A percentile compares a stretch with the other conserved stretches of the same genome.
phyloP scores from a whole-genome alignment of 495 filamentous ascomycete species.

The Penicillium parvum region DNA sequence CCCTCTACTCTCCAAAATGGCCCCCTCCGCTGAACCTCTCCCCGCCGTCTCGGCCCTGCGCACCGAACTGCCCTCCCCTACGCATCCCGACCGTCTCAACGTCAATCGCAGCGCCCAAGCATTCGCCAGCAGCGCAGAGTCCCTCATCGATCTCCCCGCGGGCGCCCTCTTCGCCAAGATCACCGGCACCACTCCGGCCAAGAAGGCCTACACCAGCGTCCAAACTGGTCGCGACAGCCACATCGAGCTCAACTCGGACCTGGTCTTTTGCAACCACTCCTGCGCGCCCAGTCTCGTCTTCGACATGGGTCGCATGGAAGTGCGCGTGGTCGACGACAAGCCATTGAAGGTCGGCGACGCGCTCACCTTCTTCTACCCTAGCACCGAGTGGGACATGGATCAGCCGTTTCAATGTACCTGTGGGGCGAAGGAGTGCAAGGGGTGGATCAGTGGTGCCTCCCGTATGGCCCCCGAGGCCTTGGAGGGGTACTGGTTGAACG shows the following conservation, averaged over 20 bases:
- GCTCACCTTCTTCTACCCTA: slow-evolving; percentile 77
- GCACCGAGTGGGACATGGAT: slow-evolving; percentile 71
- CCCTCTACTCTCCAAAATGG: slow-evolving; percentile 8
- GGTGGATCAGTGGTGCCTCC: slow-evolving; percentile 35
- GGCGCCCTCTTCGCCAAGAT: slow-evolving; percentile 56
- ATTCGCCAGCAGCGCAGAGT: slow-evolving; percentile 60
- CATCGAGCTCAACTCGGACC: slow-evolving; percentile 69
- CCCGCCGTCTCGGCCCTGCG: slow-evolving; percentile 6
- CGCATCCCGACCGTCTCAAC: slow-evolving; percentile 34
- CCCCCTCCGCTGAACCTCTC: slow-evolving; percentile 18
- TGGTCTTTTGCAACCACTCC: slow-evolving; percentile 72
- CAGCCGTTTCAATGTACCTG: slow-evolving; percentile 68
- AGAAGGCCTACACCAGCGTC: slow-evolving; percentile 65
- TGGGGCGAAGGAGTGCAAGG: slow-evolving; percentile 35
- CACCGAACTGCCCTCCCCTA: slow-evolving; percentile 19
- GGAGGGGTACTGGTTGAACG: slow-evolving; percentile 38
- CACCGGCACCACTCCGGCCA: slow-evolving; percentile 49
- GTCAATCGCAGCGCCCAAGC: slow-evolving; percentile 36
- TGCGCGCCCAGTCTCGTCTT: slow-evolving; percentile 67
- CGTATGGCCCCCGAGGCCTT: slow-evolving; percentile 23
- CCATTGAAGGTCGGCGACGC: slow-evolving; percentile 55
- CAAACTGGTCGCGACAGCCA: slow-evolving; percentile 59
- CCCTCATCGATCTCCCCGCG: slow-evolving; percentile 56
- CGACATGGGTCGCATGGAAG: slow-evolving; percentile 59
- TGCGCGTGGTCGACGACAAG: slow-evolving; percentile 54